Evolutionary conservation across 495 filamentous ascomycete species (phyloP).

Genomic region (Aspergillus sclerotiicarbonarius): DNA sequence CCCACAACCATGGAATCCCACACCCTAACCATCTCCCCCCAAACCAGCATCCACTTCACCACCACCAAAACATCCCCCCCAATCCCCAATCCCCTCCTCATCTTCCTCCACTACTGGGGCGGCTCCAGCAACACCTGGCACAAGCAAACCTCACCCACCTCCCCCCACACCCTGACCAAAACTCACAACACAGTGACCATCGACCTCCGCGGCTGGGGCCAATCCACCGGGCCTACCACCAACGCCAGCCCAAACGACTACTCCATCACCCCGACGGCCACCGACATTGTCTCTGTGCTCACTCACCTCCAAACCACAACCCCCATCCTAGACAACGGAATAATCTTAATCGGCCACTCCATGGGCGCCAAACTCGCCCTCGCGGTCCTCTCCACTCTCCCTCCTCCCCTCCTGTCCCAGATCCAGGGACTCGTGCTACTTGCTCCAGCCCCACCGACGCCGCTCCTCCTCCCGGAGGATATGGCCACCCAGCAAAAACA

Average conservation of each 20-base stretch:
- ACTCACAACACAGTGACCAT: slow-evolving; percentile 28
- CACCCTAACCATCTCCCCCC: neutral
- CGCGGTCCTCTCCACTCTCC: slow-evolving; percentile 22
- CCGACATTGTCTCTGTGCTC: slow-evolving; percentile 30
- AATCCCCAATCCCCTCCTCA: slow-evolving; percentile 22
- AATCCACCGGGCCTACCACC: slow-evolving; percentile 29
- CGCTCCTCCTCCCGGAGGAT: slow-evolving; percentile 30
- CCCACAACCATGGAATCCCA: neutral
- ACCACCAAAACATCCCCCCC: slow-evolving; percentile 6
- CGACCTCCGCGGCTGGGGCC: slow-evolving; percentile 42
- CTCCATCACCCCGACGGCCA: slow-evolving; percentile 27
- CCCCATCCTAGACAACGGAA: slow-evolving; percentile 18
- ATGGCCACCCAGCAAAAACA: slow-evolving; percentile 36
- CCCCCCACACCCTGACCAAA: slow-evolving; percentile 14
- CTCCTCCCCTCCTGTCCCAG: slow-evolving; percentile 3
- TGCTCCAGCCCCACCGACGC: slow-evolving; percentile 33
- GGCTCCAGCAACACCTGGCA: slow-evolving; percentile 39
- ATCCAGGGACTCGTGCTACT: slow-evolving; percentile 36
- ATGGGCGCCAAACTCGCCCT: slow-evolving; percentile 46
- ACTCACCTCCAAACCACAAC: slow-evolving; percentile 14
- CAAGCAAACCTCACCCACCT: slow-evolving; percentile 26
- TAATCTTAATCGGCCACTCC: slow-evolving; percentile 41
- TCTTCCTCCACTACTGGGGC: slow-evolving; percentile 48
- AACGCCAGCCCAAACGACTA: slow-evolving; percentile 17
- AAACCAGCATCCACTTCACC: slow-evolving; percentile 11